Evolutionary conservation across 768 basidiomycete genomes (phyloP).

Genomic region (Galerina sulciceps): DNA sequence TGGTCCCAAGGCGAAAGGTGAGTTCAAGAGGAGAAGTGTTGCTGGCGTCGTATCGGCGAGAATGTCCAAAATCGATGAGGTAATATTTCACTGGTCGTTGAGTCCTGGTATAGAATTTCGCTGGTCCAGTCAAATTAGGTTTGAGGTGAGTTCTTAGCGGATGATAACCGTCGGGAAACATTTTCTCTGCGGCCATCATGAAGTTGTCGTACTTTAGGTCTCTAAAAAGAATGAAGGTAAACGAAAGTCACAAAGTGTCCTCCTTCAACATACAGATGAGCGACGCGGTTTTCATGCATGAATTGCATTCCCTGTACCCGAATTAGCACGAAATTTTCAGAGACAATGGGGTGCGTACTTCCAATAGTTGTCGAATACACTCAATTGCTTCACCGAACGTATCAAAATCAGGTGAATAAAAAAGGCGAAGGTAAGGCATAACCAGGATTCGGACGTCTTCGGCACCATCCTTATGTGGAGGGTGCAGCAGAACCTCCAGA

Average conservation of each 20-base stretch:
- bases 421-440: conserved; percentile 33
- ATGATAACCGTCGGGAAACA: conserved; percentile 7
- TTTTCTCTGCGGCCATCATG: conserved; percentile 5
- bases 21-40: not conserved
- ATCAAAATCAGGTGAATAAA: conserved; percentile 31
- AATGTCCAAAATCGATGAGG: conserved; percentile 17
- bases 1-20: not conserved
- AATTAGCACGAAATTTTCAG: not conserved
- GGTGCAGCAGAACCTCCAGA: conserved; percentile 17
- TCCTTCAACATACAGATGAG: not conserved
- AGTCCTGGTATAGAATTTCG: conserved; percentile 8
- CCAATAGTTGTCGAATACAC: conserved; percentile 35
- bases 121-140: not conserved
- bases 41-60: conserved; percentile 1
- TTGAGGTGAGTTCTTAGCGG: not conserved
- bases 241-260: not conserved
- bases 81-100: conserved; percentile 15
- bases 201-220: conserved; percentile 4
- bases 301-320: not conserved
- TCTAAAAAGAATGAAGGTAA: not conserved
- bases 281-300: not conserved
- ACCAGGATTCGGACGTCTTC: conserved; percentile 28
- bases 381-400: conserved; percentile 39
- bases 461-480: conserved; percentile 14
- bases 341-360: conserved; percentile 21